Conservation (phyloP, 2,329 filamentous ascomycete genomes). For the Cladosporium sp. region DNA sequence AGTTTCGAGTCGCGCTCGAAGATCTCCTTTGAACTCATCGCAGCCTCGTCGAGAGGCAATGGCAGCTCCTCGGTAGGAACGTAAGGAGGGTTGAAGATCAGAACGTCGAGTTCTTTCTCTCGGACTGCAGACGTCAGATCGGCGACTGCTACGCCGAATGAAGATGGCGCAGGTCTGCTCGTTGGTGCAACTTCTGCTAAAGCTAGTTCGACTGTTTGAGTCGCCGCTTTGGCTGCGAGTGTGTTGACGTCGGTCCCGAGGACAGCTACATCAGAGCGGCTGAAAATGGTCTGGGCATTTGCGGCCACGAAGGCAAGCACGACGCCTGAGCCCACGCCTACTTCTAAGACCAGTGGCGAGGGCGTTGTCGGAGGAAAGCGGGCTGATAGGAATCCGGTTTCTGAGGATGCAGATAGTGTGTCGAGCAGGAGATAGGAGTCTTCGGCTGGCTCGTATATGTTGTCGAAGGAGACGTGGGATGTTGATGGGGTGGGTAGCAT, state of each 20-base stretch:
- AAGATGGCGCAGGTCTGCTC: background rate
- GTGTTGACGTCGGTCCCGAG: conserved; percentile 80
- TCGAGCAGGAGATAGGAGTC: conserved; percentile 94
- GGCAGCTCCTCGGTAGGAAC: conserved; percentile 81
- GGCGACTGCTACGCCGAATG: conserved; percentile 61
- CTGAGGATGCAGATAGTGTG: conserved; percentile 69
- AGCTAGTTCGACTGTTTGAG: conserved; percentile 59
- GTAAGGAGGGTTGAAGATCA: conserved; percentile 97
- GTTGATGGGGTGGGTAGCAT: conserved; percentile 96
- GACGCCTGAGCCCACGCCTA: conserved; percentile 88
- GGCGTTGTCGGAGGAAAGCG: conserved; percentile 49
- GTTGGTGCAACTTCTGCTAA: conserved; percentile 28
- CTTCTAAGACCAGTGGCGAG: conserved; percentile 66
- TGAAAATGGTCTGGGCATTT: conserved; percentile 69
- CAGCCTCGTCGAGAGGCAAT: conserved; percentile 9
- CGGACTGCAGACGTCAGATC: conserved; percentile 66
- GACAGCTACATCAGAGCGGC: conserved; percentile 64
- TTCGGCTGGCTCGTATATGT: conserved; percentile 91
- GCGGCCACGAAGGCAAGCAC: conserved; percentile 85
- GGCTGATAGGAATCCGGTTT: conserved; percentile 63
- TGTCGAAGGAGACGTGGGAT: conserved; percentile 80
- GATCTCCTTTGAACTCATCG: conserved; percentile 16
- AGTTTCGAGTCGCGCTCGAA: conserved; percentile 82
- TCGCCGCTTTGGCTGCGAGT: conserved; percentile 74
- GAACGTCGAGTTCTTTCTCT: conserved; percentile 64